phyloP scores from a whole-genome alignment of 192 early-diverging fungal species.

The Coemansia sp. region DNA sequence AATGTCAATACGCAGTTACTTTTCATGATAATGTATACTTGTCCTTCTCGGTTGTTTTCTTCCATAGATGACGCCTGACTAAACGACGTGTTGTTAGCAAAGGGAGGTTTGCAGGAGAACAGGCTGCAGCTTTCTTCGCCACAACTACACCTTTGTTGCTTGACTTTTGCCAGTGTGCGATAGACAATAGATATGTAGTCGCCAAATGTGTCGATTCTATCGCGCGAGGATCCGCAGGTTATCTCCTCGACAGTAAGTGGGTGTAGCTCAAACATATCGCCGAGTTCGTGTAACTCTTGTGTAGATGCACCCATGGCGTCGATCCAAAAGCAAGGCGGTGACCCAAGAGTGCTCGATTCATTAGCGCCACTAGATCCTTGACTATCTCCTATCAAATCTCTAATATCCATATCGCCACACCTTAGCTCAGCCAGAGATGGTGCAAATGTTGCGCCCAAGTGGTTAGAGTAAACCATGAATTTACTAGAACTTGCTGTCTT shows the following conservation, averaged over 20 bases:
- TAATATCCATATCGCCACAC: slow-evolving; percentile 15
- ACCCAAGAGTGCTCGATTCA: not conserved
- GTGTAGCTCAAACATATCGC: slow-evolving; percentile 70
- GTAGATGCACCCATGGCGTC: slow-evolving; percentile 61
- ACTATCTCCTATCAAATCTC: slow-evolving; percentile 2
- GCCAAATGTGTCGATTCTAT: slow-evolving; percentile 77
- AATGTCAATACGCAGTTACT: slow-evolving; percentile 37
- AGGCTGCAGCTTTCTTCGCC: slow-evolving; percentile 8
- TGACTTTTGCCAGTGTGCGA: slow-evolving; percentile 25
- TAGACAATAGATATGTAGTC: slow-evolving; percentile 68
- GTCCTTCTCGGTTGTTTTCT: slow-evolving; percentile 1
- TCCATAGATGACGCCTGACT: not conserved
- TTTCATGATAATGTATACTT: slow-evolving; percentile 37
- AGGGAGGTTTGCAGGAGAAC: not conserved
- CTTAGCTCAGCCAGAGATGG: slow-evolving; percentile 21
- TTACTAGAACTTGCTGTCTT: slow-evolving; percentile 2
- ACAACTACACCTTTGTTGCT: not conserved
- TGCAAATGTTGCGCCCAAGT: slow-evolving; percentile 25
- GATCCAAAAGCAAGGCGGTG: slow-evolving; percentile 67
- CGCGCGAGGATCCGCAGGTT: slow-evolving; percentile 78
- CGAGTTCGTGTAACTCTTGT: slow-evolving; percentile 60
- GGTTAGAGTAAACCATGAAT: slow-evolving; percentile 40
- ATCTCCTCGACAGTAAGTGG: slow-evolving; percentile 90
- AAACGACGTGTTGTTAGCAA: not conserved
- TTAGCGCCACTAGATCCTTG: slow-evolving; percentile 16